Evolutionary conservation across 2,329 filamentous ascomycete species (phyloP), one percentile per base, ranked within the genome.

Genomic region (Trichophyton rubrum): DNA sequence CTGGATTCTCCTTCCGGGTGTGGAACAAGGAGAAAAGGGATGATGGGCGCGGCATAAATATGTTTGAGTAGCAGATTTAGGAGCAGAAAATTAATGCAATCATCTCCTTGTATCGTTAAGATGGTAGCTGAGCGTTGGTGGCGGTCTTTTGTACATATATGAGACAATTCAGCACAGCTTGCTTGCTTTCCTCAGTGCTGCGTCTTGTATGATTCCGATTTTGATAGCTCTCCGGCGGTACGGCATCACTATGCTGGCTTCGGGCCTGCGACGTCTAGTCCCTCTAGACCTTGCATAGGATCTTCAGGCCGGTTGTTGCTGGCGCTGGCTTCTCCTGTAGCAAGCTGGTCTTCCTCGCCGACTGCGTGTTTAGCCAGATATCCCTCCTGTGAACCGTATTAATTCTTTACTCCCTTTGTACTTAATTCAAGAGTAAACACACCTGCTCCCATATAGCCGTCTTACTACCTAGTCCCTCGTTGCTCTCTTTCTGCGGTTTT

Each of bases 391-490:
- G 68, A 27, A 62, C 41, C 17, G 8, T n/a, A 43, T 57, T 40
- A 59, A 40, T 9, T 45, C n/a, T n/a, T 17, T 61, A 43, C 6
- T n/a, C 15, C 27, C 6, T 15, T 53, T 56, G 59, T 27, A 59
- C n/a, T 62, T 49, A 53, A 13, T 2, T 5, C 15, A 24, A 13
- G 9, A n/a, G 4, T 13, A 27, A 27, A 74, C 82, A 58, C 75
- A 96, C 93, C 85, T 97, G 92, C 73, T 96, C 89, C 95, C 93
- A 99, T 56, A 99, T 80, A 33, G 93, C 95, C 51, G 87, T 96
- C 75, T 90, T 95, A 77, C 90, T 95, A 24, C 92, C 91, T 51
- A 99, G 73, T 0, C 91, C 90, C 72, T 95, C 90, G 59, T 88
- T 88, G 57, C 85, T 83, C 67, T 89, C 89, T 79, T 96, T 96